Conservation (phyloP, 2,329 filamentous ascomycete species). For the Helotiales sp. region DNA sequence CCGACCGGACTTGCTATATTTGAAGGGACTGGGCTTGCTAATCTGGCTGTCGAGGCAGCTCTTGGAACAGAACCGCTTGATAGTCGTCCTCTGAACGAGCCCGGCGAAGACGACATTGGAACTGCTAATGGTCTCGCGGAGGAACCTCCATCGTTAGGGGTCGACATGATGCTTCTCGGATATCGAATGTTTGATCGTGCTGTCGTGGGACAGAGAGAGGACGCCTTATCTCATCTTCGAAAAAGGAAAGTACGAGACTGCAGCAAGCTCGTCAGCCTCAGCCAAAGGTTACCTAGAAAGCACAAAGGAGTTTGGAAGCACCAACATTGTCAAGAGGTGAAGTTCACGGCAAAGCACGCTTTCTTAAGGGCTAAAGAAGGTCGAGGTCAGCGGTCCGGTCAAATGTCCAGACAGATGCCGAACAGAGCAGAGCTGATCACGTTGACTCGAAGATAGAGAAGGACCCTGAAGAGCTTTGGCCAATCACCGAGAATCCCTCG, state of each 20-base stretch:
- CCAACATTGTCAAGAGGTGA: neutral
- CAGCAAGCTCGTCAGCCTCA: constrained; percentile 5
- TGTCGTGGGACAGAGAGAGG: constrained; percentile 10
- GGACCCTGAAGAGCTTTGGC: neutral
- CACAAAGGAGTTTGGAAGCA: neutral
- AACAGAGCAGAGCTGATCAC: neutral
- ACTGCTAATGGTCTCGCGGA: constrained; percentile 38
- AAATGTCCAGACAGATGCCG: neutral
- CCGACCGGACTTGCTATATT: constrained; percentile 41
- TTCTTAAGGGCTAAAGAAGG: neutral
- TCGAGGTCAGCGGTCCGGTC: neutral
- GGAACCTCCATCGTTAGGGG: constrained; percentile 33
- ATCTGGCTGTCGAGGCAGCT: constrained; percentile 59
- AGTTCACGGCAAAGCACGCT: too few species aligned
- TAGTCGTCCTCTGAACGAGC: constrained; percentile 39
- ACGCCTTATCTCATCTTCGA: constrained; percentile 19
- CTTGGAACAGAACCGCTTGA: constrained; percentile 52
- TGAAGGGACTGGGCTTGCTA: constrained; percentile 56
- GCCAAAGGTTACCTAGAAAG: neutral
- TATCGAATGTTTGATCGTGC: neutral
- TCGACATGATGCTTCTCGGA: constrained; percentile 32
- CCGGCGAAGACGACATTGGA: constrained; percentile 48
- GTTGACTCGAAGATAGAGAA: too few species aligned
- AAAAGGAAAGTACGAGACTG: constrained; percentile 5
- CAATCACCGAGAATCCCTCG: neutral